A percentile compares a stretch with the other conserved stretches of the same genome.
Evolutionary conservation across 345 rosid genomes (phyloP).

Genomic region (Eucalyptus marginata): DNA sequence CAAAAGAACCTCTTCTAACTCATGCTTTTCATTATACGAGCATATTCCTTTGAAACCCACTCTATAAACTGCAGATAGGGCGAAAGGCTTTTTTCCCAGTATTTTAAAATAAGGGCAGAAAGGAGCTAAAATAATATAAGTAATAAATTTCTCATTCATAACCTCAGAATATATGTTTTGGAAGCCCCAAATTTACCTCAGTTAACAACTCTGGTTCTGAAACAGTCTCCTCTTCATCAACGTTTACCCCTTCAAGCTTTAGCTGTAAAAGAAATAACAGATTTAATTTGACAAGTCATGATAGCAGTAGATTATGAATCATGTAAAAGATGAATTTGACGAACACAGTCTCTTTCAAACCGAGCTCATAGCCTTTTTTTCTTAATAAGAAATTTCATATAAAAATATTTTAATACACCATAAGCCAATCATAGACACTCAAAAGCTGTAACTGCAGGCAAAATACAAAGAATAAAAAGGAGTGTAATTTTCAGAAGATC

Average conservation of each 20-base stretch:
- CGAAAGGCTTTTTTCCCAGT: neutral
- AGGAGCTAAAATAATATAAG: neutral
- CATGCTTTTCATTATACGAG: neutral
- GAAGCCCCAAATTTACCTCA: conserved; percentile 37
- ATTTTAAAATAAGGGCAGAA: neutral
- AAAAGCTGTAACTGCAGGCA: neutral
- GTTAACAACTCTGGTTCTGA: conserved; percentile 59
- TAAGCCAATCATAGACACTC: neutral
- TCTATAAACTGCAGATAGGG: neutral
- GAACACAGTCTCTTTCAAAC: neutral
- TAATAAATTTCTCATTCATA: neutral
- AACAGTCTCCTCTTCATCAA: conserved; percentile 88
- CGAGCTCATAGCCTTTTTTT: neutral
- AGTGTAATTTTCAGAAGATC: neutral
- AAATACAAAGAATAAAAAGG: neutral
- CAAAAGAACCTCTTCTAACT: neutral
- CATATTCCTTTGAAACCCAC: neutral
- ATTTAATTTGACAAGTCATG: neutral
- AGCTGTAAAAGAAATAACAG: conserved; percentile 19
- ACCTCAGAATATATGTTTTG: neutral
- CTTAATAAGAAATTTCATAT: neutral
- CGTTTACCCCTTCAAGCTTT: conserved; percentile 58
- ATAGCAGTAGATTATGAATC: neutral
- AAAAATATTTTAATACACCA: neutral
- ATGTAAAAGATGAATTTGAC: neutral